Evolutionary conservation across 352 stramenopile genomes (phyloP).

Genomic region (Albugo candida): DNA sequence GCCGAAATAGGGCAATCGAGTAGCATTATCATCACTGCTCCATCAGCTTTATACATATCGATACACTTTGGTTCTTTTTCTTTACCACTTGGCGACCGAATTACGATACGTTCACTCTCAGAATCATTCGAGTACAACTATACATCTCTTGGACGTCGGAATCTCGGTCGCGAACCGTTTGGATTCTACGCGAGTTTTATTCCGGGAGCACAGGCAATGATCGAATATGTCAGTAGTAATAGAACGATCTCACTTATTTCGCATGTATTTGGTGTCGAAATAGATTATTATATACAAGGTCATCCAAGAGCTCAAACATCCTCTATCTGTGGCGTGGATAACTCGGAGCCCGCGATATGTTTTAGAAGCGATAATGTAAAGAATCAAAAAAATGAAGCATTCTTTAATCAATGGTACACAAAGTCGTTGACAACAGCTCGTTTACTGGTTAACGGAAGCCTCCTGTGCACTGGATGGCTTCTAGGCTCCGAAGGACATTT

Average conservation of each 20-base stretch:
- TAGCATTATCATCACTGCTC: no score
- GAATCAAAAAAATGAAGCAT: no score
- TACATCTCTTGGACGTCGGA: conserved; percentile 11
- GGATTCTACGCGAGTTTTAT: neutral
- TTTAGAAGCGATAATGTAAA: neutral
- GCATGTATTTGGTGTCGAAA: neutral
- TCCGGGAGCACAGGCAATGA: neutral
- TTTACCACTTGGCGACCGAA: neutral
- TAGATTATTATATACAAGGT: neutral
- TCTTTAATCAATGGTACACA: neutral
- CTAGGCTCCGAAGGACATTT: conserved; percentile 37
- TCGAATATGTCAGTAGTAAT: conserved; percentile 3
- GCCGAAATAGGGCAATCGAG: no score
- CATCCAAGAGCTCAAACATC: neutral
- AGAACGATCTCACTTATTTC: neutral
- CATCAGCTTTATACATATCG: conserved; percentile 1
- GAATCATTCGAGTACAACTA: conserved; percentile 11
- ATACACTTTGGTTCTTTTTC: neutral
- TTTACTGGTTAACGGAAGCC: neutral
- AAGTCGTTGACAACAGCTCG: neutral
- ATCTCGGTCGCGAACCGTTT: conserved; percentile 9
- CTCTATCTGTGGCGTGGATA: neutral
- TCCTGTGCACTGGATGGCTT: conserved; percentile 19
- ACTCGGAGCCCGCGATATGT: conserved; percentile 2
- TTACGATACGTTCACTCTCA: conserved; percentile 3